Evolutionary conservation across 768 basidiomycete species (phyloP).

Genomic region (Amanita phalloides): DNA sequence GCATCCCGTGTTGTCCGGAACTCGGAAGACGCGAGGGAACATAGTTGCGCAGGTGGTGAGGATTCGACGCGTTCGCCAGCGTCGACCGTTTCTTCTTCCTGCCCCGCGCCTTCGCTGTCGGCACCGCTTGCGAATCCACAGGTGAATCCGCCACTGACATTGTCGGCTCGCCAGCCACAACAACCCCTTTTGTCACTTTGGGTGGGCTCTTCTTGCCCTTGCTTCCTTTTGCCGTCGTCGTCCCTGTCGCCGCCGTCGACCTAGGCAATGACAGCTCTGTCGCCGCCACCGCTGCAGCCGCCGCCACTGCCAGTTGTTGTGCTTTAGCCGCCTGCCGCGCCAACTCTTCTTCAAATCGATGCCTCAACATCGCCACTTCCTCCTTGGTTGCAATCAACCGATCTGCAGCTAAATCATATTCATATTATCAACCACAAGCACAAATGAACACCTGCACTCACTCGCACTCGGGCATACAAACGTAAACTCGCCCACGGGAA

Average conservation of each 20-base stretch:
- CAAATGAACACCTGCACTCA: constrained; percentile 38
- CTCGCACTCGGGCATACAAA: constrained; percentile 57
- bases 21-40: constrained; percentile 70
- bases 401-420: constrained; percentile 45
- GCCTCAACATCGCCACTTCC: constrained; percentile 55
- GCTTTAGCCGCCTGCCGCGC: constrained; percentile 57
- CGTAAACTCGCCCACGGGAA: constrained; percentile 45
- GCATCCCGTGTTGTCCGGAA: not conserved
- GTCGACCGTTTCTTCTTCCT: constrained; percentile 96
- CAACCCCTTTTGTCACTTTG: not conserved
- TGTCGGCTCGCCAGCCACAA: not conserved
- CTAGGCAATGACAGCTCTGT: not conserved
- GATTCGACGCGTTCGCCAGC: constrained; percentile 88
- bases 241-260: not conserved
- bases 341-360: constrained; percentile 65
- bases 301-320: constrained; percentile 37
- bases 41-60: constrained; percentile 92
- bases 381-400: constrained; percentile 58
- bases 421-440: constrained; percentile 9
- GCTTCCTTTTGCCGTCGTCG: not conserved
- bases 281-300: not conserved
- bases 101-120: not conserved
- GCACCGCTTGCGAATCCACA: not conserved
- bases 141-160: not conserved
- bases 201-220: not conserved